phyloP scores from a whole-genome alignment of 2,329 filamentous ascomycete genomes.

The Tolypocladium cylindrosporum region DNA sequence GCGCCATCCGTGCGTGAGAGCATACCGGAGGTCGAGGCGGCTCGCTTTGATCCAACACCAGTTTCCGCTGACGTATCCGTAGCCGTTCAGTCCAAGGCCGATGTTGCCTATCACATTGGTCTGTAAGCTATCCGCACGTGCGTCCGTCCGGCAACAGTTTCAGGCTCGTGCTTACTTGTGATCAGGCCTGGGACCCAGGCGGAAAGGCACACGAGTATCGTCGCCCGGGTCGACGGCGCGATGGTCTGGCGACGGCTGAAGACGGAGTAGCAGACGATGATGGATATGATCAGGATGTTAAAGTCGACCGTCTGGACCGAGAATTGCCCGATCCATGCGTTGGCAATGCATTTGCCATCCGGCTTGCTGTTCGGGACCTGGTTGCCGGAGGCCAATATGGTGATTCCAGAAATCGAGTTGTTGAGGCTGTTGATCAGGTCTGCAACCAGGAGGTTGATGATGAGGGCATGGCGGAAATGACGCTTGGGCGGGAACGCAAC shows the following conservation, averaged over 20 bases:
- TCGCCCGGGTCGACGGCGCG: constrained; percentile 16
- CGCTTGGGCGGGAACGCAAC: constrained; percentile 3
- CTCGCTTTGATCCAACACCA: constrained; percentile 33
- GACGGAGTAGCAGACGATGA: constrained; percentile 30
- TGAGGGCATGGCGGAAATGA: constrained; percentile 8
- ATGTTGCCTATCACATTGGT: neutral
- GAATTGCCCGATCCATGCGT: constrained; percentile 34
- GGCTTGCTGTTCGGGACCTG: constrained; percentile 11
- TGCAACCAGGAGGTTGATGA: constrained; percentile 8
- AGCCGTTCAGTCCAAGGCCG: constrained; percentile 8
- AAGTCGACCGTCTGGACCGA: constrained; percentile 33
- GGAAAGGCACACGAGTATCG: constrained; percentile 22
- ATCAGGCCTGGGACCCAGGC: constrained; percentile 30
- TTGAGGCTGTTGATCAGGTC: constrained; percentile 31
- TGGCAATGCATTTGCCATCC: constrained; percentile 22
- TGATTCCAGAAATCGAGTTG: constrained; percentile 30
- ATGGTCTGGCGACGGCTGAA: constrained; percentile 21
- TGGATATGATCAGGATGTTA: constrained; percentile 32
- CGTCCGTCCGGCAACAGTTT: neutral
- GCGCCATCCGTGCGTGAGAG: constrained; percentile 31
- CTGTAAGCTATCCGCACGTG: neutral
- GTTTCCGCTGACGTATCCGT: constrained; percentile 27
- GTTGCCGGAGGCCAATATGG: constrained; percentile 19
- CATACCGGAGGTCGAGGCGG: constrained; percentile 25
- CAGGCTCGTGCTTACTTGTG: constrained; percentile 15